Base-by-base conservation (phyloP, 345 rosid genomes). In the Adansonia digitata region DNA sequence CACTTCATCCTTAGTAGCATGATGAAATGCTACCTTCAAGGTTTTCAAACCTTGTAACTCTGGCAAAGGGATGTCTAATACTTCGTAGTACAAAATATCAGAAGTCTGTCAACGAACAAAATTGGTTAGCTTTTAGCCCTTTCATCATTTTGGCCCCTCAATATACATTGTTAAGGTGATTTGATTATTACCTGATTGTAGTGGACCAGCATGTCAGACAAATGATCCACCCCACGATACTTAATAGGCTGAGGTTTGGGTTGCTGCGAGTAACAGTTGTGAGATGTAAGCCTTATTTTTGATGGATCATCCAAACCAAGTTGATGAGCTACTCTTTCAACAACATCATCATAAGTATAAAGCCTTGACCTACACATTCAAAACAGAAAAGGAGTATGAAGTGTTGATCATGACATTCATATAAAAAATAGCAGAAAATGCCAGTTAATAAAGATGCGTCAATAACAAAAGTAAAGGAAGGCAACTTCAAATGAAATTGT, bases 1-100 rank as follows among this genome's bases (percentile, higher is more conserved):
- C 81, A 88, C 99, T 83, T 91, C 98, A 49, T 95, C 97, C 81
- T 89, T 93, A 7, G 82, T 81, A 73, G 97, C 88, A 78, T 86
- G 89, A 81, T 88, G 93, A 78, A 91, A 91, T 78, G 92, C 91
- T 72, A 95, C 92, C 88, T 90, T 91, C 61, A 93, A 84, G 74
- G 91, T 93, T 78, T 95, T 95, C 80, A 93, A 76, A 78, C 92
- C 88, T 87, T 93, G 97, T 79, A 95, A 83, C 77, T 95, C 97
- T 53, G 99, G 98, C 59, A 95, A 94, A 73, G 99, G 99, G 78
- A 93, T 89, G 84, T 95, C 99, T 78, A 95, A 83, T 42, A 89
- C 92, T 88, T 95, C 99, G 75, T 90, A 95, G 79, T 95, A 95
- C 86, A 95, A 82, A 74, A 93, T 90, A 84, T 93, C 97, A 71